Percentiles rank a stretch among this genome's conserved stretches.
Conservation (phyloP, 495 filamentous ascomycete species). For the Amphirosellinia nigrospora region DNA sequence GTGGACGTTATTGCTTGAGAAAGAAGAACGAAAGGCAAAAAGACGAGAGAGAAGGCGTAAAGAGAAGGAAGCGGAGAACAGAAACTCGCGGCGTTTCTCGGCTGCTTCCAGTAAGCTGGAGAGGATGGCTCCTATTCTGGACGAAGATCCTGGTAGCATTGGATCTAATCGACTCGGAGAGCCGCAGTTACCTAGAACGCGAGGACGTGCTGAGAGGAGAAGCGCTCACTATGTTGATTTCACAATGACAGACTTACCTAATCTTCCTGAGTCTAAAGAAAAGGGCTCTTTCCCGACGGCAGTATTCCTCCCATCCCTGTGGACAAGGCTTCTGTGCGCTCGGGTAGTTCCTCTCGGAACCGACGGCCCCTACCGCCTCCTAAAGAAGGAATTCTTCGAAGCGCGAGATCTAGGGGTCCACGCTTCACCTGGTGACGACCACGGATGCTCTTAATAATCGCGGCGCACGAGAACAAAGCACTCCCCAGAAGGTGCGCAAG, state of each 20-base stretch:
- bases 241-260: slow-evolving; percentile 68
- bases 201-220: slow-evolving; percentile 58
- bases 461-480: slow-evolving; percentile 33
- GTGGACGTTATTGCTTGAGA: slow-evolving; percentile 96
- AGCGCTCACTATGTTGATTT: slow-evolving; percentile 58
- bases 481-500: slow-evolving; percentile 51
- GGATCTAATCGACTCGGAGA: slow-evolving; percentile 43
- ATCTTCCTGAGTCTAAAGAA: slow-evolving; percentile 67
- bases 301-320: slow-evolving; percentile 68
- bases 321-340: slow-evolving; percentile 78
- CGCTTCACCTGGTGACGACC: slow-evolving; percentile 78
- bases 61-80: slow-evolving; percentile 81
- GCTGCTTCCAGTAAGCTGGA: slow-evolving; percentile 85
- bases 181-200: slow-evolving; percentile 63
- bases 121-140: slow-evolving; percentile 72
- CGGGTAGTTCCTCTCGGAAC: slow-evolving; percentile 69
- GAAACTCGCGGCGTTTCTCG: slow-evolving; percentile 80
- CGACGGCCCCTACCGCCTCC: slow-evolving; percentile 80
- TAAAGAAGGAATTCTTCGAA: slow-evolving; percentile 71
- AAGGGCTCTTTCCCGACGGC: slow-evolving; percentile 45
- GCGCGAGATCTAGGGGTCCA: slow-evolving; percentile 75
- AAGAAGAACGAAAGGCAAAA: slow-evolving; percentile 88
- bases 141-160: slow-evolving; percentile 57
- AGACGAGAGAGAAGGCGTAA: slow-evolving; percentile 84
- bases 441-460: slow-evolving; percentile 47